phyloP scores from a whole-genome alignment of 305 asterid species.

The Galium porrigens region DNA sequence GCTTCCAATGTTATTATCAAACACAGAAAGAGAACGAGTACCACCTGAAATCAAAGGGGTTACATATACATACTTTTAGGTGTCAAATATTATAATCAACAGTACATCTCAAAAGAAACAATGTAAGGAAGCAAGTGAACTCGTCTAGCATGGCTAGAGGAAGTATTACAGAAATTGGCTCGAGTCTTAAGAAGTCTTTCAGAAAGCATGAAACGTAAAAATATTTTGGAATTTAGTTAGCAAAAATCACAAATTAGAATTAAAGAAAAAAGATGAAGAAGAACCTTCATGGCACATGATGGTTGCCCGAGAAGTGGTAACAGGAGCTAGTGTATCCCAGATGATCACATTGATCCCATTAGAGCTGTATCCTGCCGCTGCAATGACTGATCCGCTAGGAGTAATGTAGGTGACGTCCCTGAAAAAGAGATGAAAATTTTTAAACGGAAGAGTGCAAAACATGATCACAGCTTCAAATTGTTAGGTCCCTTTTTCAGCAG shows the following conservation, averaged over 20 bases:
- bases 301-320: conserved; percentile 79
- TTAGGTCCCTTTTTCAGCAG: not conserved
- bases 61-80: not conserved
- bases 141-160: too few relatives aligned
- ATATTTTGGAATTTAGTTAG: conserved; percentile 1
- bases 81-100: not conserved
- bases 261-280: not conserved
- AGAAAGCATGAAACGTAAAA: not conserved
- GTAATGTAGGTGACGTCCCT: conserved; percentile 92
- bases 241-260: not conserved
- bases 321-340: conserved; percentile 99
- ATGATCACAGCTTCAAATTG: not conserved
- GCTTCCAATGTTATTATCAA: conserved; percentile 83
- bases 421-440: conserved; percentile 13
- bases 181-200: not conserved
- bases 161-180: not conserved
- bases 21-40: conserved; percentile 77
- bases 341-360: conserved; percentile 78
- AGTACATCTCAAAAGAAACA: not conserved
- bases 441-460: not conserved
- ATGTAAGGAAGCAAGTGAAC: not conserved
- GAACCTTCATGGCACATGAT: conserved; percentile 99
- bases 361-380: conserved; percentile 93
- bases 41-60: conserved; percentile 47
- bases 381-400: conserved; percentile 85